Conservation (phyloP, 495 filamentous ascomycete genomes). For the Neurospora hispaniola region DNA sequence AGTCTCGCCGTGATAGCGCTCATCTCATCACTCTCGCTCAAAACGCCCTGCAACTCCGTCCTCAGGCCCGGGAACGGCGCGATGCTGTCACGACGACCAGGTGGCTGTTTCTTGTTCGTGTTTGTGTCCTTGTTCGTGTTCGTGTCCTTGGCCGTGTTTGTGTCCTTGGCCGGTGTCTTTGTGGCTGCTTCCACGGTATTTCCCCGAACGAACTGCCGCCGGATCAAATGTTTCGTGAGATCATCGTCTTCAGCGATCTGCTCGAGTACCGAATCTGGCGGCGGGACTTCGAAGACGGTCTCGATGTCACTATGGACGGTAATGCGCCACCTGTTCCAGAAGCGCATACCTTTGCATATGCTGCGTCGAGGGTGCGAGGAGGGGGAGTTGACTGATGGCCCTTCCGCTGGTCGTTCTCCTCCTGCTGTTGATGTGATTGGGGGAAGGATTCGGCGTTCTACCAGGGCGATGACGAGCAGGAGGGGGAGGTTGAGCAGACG, state of each 20-base stretch:
- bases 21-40: conserved; percentile 30
- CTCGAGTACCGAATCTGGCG: conserved; percentile 46
- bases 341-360: conserved; percentile 6
- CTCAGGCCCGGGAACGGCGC: conserved; percentile 30
- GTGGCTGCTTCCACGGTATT: conserved; percentile 9
- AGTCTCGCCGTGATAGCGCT: conserved; percentile 24
- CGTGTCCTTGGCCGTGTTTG: no score
- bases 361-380: neutral
- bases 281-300: conserved; percentile 57
- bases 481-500: conserved; percentile 55
- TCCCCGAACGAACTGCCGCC: conserved; percentile 34
- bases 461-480: conserved; percentile 46
- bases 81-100: conserved; percentile 36
- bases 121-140: neutral
- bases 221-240: conserved; percentile 37
- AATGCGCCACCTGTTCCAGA: conserved; percentile 40
- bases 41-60: conserved; percentile 26
- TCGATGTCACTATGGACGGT: conserved; percentile 54
- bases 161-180: neutral
- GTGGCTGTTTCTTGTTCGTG: conserved; percentile 9
- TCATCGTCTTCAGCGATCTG: conserved; percentile 46
- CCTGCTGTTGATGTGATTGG: conserved; percentile 6
- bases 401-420: conserved; percentile 4
- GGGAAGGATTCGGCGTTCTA: conserved; percentile 44
- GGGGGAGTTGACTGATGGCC: conserved; percentile 12